Evolutionary conservation across 176 grass and related monocot species (phyloP), one percentile per base, ranked within the genome.

Genomic region (Raddia guianensis): DNA sequence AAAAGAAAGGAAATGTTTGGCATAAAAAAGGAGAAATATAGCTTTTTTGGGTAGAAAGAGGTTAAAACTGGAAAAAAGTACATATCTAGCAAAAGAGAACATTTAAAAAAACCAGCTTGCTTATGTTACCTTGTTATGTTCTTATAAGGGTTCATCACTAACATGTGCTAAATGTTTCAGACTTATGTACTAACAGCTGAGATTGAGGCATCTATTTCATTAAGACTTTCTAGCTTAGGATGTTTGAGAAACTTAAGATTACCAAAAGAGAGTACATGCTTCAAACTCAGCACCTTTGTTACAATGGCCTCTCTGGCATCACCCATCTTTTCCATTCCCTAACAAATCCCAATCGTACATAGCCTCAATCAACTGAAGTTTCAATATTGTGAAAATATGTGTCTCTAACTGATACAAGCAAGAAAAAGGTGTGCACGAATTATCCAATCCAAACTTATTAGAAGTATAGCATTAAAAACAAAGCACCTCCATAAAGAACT

Each of bases 251-350:
- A 52, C 74, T 47, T 3, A 82, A 40, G 13, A 82, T 77, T 77
- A 78, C 67, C 58, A 81, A 82, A 77, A 49, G 33, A 71, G 68
- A 86, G 53, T 78, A 44, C 51, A 74, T 89, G 87, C 62, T 75
- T 82, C 53, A 76, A 83, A 83, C 56, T 34, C 32, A 87, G 80
- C 72, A 87, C 76, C 81, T 84, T 84, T 68, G 61, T 42, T 55
- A 74, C 54, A 50, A 49, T 76, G 70, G 74, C 86, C 75, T 89
- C 68, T 70, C 69, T 76, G 62, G 86, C 79, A 92, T 86, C 90
- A 92, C 86, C 90, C 90, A 89, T 92, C 90, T 80, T 92, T 89
- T 79, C 90, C 90, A 27, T 86, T 92, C 32, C 90, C 86, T 89
- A 92, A 76, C 70, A 92, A 92, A 86, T 80, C 86, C 87, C 86